Percentiles rank a stretch among this genome's conserved stretches.
phyloP scores from a whole-genome alignment of 306 rosid species.

The Cajanus cajan region DNA sequence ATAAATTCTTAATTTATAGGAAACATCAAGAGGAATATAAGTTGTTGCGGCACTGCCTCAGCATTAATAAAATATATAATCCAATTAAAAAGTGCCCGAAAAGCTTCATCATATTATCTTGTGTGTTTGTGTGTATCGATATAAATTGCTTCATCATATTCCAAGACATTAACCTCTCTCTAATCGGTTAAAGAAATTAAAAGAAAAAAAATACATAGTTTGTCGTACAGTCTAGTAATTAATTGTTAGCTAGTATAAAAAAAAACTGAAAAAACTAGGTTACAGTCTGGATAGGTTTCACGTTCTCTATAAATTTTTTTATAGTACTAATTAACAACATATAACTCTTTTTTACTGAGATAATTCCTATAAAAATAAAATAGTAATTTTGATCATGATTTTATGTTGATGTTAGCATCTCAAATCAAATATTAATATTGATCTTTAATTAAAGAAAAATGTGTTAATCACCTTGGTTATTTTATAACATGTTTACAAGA shows the following conservation, averaged over 20 bases:
- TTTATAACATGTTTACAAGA: background rate
- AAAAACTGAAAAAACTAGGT: background rate
- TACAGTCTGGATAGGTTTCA: background rate
- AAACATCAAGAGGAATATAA: background rate
- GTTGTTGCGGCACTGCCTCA: background rate
- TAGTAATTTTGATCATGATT: no score
- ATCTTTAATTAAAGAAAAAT: no score
- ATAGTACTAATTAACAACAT: no score
- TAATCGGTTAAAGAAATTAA: background rate
- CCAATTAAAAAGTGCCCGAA: background rate
- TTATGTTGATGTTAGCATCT: no score
- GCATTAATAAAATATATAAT: background rate
- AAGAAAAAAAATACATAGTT: background rate
- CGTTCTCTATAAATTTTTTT: no score
- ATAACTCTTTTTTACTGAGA: no score
- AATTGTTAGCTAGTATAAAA: background rate
- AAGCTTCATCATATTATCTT: background rate
- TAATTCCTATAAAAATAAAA: no score
- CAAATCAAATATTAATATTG: no score
- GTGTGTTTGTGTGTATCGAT: background rate
- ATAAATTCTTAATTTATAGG: background rate
- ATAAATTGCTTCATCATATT: background rate
- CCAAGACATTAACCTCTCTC: background rate
- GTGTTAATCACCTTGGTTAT: no score
- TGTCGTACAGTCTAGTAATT: background rate